These are phyloP conservation scores for Pythium diclinum DNA, from an alignment of 352 stramenopile genomes.

Conservation along the genomic window DNA sequence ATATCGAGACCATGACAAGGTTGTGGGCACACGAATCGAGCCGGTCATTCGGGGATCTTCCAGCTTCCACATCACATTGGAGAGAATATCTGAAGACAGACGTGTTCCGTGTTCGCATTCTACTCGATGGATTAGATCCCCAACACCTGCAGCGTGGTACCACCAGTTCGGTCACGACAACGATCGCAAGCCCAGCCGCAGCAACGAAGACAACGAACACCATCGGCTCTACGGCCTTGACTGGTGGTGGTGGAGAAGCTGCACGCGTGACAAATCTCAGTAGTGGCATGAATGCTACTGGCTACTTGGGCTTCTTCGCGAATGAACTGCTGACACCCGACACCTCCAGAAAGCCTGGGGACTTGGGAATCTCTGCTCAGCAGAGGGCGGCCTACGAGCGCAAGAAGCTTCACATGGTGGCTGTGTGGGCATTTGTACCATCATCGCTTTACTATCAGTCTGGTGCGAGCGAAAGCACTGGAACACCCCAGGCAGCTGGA, in stretches of 20 bases:
- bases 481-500: background rate
- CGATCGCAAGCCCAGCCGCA: background rate
- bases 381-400: constrained; percentile 12
- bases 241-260: background rate
- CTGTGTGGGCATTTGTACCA: constrained; percentile 31
- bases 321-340: constrained; percentile 3
- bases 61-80: background rate
- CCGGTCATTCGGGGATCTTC: constrained; percentile 35
- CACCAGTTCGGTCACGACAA: background rate
- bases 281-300: constrained; percentile 11
- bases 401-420: constrained; percentile 18
- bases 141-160: background rate
- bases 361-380: constrained; percentile 15
- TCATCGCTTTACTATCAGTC: constrained; percentile 30
- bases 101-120: constrained; percentile 21
- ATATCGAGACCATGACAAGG: constrained; percentile 40
- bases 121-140: constrained; percentile 28
- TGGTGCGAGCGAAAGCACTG: background rate
- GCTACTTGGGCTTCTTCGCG: constrained; percentile 19
- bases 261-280: constrained; percentile 19
- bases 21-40: constrained; percentile 53
- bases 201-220: constrained; percentile 1
- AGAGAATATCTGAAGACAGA: constrained; percentile 12
- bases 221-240: constrained; percentile 4
- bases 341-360: background rate